phyloP scores from a whole-genome alignment of 495 filamentous ascomycete genomes.

The Entonaema liquescens region DNA sequence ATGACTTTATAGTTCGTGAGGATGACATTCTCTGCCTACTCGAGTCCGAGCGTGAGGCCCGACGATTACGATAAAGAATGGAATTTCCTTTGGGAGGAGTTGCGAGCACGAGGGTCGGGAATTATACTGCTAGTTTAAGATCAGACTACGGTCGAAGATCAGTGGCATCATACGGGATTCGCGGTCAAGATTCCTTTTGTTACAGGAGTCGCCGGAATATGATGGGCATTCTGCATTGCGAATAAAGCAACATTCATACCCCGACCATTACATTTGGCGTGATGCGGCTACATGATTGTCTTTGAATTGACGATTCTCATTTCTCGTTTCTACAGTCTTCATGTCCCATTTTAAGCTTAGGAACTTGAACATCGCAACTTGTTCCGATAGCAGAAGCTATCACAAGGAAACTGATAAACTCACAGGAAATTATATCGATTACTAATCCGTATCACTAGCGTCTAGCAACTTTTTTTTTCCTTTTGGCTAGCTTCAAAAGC shows the following conservation, averaged over 20 bases:
- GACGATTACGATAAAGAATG: slow-evolving; percentile 76
- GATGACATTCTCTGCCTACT: slow-evolving; percentile 92
- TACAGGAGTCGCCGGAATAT: slow-evolving; percentile 40
- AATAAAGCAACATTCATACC: slow-evolving; percentile 43
- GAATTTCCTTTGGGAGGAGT: slow-evolving; percentile 17
- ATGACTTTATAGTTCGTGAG: slow-evolving; percentile 68
- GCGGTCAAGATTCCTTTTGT: slow-evolving; percentile 39
- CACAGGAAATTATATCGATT: slow-evolving; percentile 7
- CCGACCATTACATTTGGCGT: slow-evolving; percentile 21
- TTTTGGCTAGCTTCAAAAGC: background rate
- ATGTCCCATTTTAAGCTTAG: background rate
- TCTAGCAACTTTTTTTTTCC: slow-evolving; percentile 12
- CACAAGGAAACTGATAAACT: slow-evolving; percentile 5
- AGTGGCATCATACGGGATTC: slow-evolving; percentile 31
- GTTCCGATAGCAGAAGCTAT: background rate
- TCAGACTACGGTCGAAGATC: slow-evolving; percentile 20
- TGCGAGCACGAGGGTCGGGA: slow-evolving; percentile 20
- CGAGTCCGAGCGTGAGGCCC: slow-evolving; percentile 89
- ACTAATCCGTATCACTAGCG: slow-evolving; percentile 25
- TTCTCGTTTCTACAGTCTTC: background rate
- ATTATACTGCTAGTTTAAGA: slow-evolving; percentile 26
- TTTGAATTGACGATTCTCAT: background rate
- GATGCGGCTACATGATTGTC: background rate
- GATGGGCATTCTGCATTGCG: slow-evolving; percentile 39
- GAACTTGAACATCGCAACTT: background rate